phyloP scores from a whole-genome alignment of 495 filamentous ascomycete species.

The Aspergillus ellipticus region DNA sequence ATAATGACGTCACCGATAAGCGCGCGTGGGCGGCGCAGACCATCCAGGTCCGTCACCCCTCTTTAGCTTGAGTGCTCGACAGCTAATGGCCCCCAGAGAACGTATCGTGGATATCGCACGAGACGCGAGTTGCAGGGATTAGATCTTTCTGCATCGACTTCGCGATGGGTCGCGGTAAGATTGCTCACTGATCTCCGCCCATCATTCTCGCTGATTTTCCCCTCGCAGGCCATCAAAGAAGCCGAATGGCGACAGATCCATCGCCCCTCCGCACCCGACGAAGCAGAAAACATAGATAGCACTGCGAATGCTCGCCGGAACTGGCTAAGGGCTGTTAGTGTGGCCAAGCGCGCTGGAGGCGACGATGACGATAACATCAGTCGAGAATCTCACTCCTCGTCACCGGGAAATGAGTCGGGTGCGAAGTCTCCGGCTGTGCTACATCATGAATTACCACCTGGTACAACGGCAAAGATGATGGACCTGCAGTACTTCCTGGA shows the following conservation, averaged over 20 bases:
- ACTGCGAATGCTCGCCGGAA: constrained; percentile 54
- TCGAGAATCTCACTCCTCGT: not conserved
- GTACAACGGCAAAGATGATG: constrained; percentile 69
- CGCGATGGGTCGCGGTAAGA: constrained; percentile 59
- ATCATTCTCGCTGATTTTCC: not conserved
- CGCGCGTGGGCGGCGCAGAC: constrained; percentile 44
- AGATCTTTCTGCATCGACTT: constrained; percentile 58
- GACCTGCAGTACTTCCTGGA: constrained; percentile 88
- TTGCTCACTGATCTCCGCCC: not conserved
- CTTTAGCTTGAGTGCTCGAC: not conserved
- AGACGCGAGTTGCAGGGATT: constrained; percentile 62
- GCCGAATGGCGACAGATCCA: constrained; percentile 57
- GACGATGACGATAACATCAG: constrained; percentile 47
- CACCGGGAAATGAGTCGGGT: constrained; percentile 37
- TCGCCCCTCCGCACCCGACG: constrained; percentile 37
- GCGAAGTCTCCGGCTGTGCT: constrained; percentile 28
- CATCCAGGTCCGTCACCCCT: constrained; percentile 41
- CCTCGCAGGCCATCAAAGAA: constrained; percentile 54
- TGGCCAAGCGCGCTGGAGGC: constrained; percentile 66
- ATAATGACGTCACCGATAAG: constrained; percentile 28
- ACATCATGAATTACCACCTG: constrained; percentile 13
- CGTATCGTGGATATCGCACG: constrained; percentile 67
- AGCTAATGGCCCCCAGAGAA: constrained; percentile 42
- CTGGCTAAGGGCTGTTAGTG: constrained; percentile 69
- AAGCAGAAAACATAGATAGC: constrained; percentile 12